Base-by-base conservation (phyloP, 768 basidiomycete species). In the Lentinula lateritia region DNA sequence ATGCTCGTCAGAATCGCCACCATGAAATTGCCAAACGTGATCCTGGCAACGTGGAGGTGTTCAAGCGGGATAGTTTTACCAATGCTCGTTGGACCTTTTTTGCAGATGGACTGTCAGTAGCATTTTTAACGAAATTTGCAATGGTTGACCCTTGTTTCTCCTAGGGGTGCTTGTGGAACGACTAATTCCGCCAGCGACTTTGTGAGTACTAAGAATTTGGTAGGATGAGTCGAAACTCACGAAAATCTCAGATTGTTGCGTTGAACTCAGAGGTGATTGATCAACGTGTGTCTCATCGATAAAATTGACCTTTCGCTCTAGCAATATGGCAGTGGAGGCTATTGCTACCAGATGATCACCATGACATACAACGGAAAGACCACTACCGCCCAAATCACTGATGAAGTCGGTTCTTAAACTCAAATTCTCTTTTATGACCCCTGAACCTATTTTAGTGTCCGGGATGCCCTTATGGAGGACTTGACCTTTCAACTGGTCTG, bases 271-370 rank as follows among this genome's bases (percentile, higher is more conserved):
- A 50, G 23, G 58, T 50, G n/a, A 46, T 32, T 28, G 28, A 28
- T 28, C 28, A 28, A 18, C 20, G 20, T 10, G 12, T 15, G 12
- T 42, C 36, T 20, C 46, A 5, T 39, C 6, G 10, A 0, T 43
- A 23, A 20, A 12, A 46, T 32, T 16, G 18, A 61, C 58, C 28
- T 34, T 50, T 59, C 45, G 48, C 60, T 66, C 18, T 68, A 87
- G 85, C 83, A 88, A 82, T 90, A 72, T 73, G 77, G 73, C 36
- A 65, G 70, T 42, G 79, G 79, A 28, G 74, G 66, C 58, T 68
- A 83, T 64, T 93, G 91, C 68, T 82, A 74, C 71, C 75, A 87
- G 73, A 72, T 61, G 59, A 86, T 93, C 66, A 83, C 80, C 23
- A 86, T 93, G 66, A 74, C 75, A 2, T 82, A 75, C 69, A 75